Percentiles rank a stretch among this genome's conserved stretches.
phyloP scores from a whole-genome alignment of 805 yeast species.

The Debaryomyces prosopidis region DNA sequence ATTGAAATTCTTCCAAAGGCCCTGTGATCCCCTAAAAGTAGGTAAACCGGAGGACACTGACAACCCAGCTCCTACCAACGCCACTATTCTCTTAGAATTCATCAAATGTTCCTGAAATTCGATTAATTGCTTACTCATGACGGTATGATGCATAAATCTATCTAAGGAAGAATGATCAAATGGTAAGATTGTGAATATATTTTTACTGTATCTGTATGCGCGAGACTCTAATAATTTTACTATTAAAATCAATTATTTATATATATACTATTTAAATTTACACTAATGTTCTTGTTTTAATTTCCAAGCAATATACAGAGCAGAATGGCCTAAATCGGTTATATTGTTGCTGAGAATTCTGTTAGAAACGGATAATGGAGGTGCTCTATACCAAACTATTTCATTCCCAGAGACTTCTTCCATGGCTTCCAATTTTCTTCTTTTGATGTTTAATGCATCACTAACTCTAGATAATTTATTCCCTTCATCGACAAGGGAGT shows the following conservation, averaged over 20 bases:
- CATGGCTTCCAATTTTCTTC: conserved; percentile 18
- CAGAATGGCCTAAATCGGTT: conserved; percentile 65
- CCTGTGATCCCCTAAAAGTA: conserved; percentile 70
- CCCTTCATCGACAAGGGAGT: conserved; percentile 22
- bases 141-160: no score
- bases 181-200: no score
- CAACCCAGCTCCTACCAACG: conserved; percentile 81
- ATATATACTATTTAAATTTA: not conserved
- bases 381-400: conserved; percentile 67
- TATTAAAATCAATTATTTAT: not conserved
- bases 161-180: no score
- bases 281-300: conserved; percentile 5
- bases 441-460: conserved; percentile 24
- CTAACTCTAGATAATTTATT: conserved; percentile 17
- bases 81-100: conserved; percentile 51
- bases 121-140: conserved; percentile 22
- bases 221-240: no score
- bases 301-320: conserved; percentile 62
- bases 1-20: conserved; percentile 75
- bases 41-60: conserved; percentile 77
- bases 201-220: no score
- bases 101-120: conserved; percentile 54
- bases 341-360: conserved; percentile 15
- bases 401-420: conserved; percentile 12
- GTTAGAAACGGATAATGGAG: conserved; percentile 46